A percentile compares a stretch with the other conserved stretches of the same genome.
Conservation (phyloP, 371 early-diverging fungal genomes). For the Capniomyces stellatus region DNA sequence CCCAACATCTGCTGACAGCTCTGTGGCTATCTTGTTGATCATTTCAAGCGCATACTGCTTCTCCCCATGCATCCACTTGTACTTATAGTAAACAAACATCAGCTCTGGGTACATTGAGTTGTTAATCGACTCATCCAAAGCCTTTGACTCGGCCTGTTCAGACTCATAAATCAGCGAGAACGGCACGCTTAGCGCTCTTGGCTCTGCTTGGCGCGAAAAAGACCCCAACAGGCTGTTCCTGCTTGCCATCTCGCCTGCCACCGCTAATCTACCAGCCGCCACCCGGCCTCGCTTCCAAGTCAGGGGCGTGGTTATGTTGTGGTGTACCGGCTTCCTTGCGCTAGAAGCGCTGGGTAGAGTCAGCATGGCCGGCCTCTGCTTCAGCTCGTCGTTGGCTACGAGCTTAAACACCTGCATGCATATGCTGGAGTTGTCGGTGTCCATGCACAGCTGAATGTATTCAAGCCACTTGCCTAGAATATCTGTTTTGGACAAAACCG, state of each 20-base stretch:
- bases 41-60: constrained; percentile 28
- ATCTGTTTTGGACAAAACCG: constrained; percentile 76
- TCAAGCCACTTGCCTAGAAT: constrained; percentile 93
- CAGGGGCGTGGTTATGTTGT: background rate
- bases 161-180: background rate
- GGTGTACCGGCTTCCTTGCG: background rate
- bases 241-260: background rate
- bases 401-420: constrained; percentile 49
- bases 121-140: constrained; percentile 11
- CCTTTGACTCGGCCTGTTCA: background rate
- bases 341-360: background rate
- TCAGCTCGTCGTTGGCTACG: constrained; percentile 16
- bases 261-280: too few relatives aligned
- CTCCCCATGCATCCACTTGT: constrained; percentile 73
- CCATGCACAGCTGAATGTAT: constrained; percentile 85
- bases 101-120: constrained; percentile 26
- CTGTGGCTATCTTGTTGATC: constrained; percentile 34
- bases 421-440: constrained; percentile 64
- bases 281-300: too few relatives aligned
- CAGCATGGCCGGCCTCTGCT: background rate
- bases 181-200: background rate
- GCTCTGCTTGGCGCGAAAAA: background rate
- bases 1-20: constrained; percentile 12
- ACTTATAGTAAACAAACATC: constrained; percentile 86
- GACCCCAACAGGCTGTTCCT: background rate